Conservation (phyloP, 129 eudicot species). For the Mikania micrantha region DNA sequence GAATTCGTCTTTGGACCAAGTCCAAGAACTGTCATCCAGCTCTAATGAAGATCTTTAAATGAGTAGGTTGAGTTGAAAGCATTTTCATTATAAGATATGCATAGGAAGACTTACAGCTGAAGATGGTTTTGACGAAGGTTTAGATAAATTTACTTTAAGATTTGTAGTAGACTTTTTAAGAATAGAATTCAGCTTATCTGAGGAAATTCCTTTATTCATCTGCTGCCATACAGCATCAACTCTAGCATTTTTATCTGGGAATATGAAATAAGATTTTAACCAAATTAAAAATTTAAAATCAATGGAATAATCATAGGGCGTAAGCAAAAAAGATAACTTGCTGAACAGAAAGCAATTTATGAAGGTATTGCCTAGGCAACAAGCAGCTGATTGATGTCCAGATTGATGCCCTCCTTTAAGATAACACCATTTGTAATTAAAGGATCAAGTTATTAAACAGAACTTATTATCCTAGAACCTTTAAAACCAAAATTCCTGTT, state of each 20-base stretch:
- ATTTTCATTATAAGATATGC: background rate
- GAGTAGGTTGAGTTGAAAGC: background rate
- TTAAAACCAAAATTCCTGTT: background rate
- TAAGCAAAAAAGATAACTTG: background rate
- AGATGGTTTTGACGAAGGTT: conserved; percentile 33
- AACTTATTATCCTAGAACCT: background rate
- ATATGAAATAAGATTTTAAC: conserved; percentile 4
- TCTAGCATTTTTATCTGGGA: conserved; percentile 65
- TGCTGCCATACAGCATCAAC: conserved; percentile 91
- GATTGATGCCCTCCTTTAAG: background rate
- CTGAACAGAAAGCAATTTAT: background rate
- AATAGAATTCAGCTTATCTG: conserved; percentile 58
- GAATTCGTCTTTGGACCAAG: conserved; percentile 50
- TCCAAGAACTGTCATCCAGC: conserved; percentile 85
- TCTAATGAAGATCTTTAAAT: conserved; percentile 35
- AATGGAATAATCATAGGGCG: background rate
- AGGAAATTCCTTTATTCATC: conserved; percentile 90
- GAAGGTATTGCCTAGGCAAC: background rate
- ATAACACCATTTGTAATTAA: background rate
- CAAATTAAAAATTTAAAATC: background rate
- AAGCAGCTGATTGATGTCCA: background rate
- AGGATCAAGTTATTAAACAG: background rate
- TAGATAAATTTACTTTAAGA: conserved; percentile 33
- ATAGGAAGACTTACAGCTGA: conserved; percentile 35
- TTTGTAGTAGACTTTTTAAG: conserved; percentile 38